A percentile compares a stretch with the other conserved stretches of the same genome.
These are phyloP conservation scores for Wallacemonas rigidus DNA, from an alignment of 208 protist genomes.

Conservation along the genomic window DNA sequence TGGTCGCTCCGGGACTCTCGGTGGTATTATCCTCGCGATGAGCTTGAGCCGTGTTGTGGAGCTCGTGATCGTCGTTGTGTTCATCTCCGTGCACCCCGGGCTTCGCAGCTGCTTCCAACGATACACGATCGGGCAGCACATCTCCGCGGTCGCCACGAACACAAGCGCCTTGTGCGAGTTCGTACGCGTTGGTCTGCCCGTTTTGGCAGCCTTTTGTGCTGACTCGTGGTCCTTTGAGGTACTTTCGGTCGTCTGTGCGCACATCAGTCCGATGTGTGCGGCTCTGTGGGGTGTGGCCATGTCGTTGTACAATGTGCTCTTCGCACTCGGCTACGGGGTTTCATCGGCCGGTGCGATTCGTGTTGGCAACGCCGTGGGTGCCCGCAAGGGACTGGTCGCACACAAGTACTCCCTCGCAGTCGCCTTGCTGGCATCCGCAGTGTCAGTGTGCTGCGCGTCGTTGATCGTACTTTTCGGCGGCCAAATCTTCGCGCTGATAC, in stretches of 20 bases:
- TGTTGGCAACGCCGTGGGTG: constrained; percentile 34
- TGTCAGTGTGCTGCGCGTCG: background rate
- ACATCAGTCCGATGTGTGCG: constrained; percentile 21
- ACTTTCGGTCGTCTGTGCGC: constrained; percentile 25
- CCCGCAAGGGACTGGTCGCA: constrained; percentile 25
- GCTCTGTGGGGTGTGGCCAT: constrained; percentile 32
- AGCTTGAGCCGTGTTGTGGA: constrained; percentile 25
- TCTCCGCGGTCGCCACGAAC: constrained; percentile 21
- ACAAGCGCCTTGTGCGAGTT: constrained; percentile 21
- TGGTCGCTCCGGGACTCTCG: constrained; percentile 4
- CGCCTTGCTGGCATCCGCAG: background rate
- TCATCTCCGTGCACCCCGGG: constrained; percentile 14
- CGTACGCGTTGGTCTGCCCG: constrained; percentile 24
- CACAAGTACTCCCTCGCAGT: constrained; percentile 25
- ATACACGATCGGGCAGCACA: constrained; percentile 14
- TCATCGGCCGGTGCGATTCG: constrained; percentile 25
- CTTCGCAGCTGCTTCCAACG: constrained; percentile 29
- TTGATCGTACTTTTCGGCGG: background rate
- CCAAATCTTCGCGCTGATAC: constrained; percentile 20
- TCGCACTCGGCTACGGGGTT: constrained; percentile 26
- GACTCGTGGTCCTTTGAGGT: constrained; percentile 46
- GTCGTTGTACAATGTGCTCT: constrained; percentile 33
- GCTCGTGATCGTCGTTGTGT: constrained; percentile 4
- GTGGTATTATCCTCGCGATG: constrained; percentile 32
- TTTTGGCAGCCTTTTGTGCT: constrained; percentile 29